Evolutionary conservation across 1,284 basidiomycete genomes (phyloP).

Genomic region (Filobasidium uniguttulatum): DNA sequence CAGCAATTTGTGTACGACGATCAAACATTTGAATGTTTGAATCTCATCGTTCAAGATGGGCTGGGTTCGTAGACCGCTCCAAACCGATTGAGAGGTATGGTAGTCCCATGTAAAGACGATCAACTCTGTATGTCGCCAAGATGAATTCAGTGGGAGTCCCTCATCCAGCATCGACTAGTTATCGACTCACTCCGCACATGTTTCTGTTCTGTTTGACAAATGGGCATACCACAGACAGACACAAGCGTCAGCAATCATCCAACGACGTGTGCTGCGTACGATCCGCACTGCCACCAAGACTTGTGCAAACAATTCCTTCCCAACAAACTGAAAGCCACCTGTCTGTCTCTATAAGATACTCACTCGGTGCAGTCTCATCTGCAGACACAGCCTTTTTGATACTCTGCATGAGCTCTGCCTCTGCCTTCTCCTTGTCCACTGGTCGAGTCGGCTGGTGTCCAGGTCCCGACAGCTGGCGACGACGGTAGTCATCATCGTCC

Average conservation of each 20-base stretch:
- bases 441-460: slow-evolving; percentile 80
- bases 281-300: too few species aligned
- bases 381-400: slow-evolving; percentile 93
- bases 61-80: slow-evolving; percentile 86
- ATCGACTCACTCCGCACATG: slow-evolving; percentile 67
- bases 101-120: slow-evolving; percentile 98
- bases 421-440: slow-evolving; percentile 92
- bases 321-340: too few species aligned
- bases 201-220: slow-evolving; percentile 63
- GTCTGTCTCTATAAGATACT: too few species aligned
- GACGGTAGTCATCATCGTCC: slow-evolving; percentile 16
- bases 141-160: slow-evolving; percentile 3
- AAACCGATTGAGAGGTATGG: slow-evolving; percentile 89
- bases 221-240: not conserved
- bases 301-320: too few species aligned
- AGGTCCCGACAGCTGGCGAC: slow-evolving; percentile 5
- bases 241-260: not conserved
- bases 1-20: slow-evolving; percentile 86
- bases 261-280: too few species aligned
- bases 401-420: slow-evolving; percentile 75
- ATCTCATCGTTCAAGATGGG: slow-evolving; percentile 89
- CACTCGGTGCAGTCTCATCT: slow-evolving; percentile 61
- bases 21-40: slow-evolving; percentile 90
- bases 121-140: too few species aligned
- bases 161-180: not conserved